Evolutionary conservation across 768 basidiomycete genomes (phyloP).

Genomic region (Boletus rubroflammeus): DNA sequence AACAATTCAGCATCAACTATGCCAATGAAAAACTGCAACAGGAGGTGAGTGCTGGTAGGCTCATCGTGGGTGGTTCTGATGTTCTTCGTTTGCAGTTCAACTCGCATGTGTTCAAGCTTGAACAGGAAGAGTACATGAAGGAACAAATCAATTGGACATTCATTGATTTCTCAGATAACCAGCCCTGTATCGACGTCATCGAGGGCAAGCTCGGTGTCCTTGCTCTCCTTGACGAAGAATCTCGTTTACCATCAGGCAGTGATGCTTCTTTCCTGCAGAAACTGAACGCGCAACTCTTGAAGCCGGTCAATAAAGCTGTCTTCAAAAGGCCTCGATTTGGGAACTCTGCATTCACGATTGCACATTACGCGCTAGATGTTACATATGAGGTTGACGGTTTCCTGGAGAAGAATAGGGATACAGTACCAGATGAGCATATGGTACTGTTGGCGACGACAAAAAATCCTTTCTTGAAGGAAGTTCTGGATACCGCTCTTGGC

Average conservation of each 20-base stretch:
- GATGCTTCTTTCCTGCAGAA: conserved; percentile 93
- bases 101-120: conserved; percentile 98
- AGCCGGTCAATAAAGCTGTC: conserved; percentile 79
- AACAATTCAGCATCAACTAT: conserved; percentile 99
- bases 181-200: conserved; percentile 97
- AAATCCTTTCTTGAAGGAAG: conserved; percentile 92
- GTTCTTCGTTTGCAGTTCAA: conserved; percentile 66
- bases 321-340: conserved; percentile 99
- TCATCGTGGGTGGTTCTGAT: conserved; percentile 11
- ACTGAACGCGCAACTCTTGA: conserved; percentile 78
- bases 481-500: conserved; percentile 84
- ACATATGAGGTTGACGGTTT: conserved; percentile 99
- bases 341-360: conserved; percentile 94
- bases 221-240: conserved; percentile 95
- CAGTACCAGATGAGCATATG: conserved; percentile 98
- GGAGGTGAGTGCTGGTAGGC: conserved; percentile 55
- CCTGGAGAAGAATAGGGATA: conserved; percentile 98
- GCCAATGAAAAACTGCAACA: conserved; percentile 98
- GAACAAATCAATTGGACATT: conserved; percentile 99
- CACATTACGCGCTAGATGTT: conserved; percentile 97
- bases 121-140: conserved; percentile 98
- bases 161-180: conserved; percentile 99
- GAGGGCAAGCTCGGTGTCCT: conserved; percentile 96
- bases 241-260: conserved; percentile 89
- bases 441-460: conserved; percentile 78